These are phyloP conservation scores for Neophaeococcomyces mojaviensis DNA, from an alignment of 2,329 filamentous ascomycete species.

Conservation along the genomic window DNA sequence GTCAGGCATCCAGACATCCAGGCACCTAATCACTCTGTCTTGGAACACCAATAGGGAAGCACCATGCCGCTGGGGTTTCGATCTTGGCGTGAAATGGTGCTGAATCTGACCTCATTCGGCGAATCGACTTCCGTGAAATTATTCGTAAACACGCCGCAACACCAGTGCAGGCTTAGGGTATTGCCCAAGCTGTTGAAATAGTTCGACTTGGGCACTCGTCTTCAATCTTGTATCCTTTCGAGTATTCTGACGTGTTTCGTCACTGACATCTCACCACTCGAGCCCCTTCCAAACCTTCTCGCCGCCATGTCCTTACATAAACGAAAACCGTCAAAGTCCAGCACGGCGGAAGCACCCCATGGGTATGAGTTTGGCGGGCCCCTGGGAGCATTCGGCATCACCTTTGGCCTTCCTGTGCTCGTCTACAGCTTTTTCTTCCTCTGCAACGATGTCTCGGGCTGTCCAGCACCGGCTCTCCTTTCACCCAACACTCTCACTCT, in stretches of 20 bases:
- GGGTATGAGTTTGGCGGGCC: constrained; percentile 43
- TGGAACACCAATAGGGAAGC: not conserved
- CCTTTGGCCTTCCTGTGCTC: constrained; percentile 70
- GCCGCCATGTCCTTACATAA: constrained; percentile 5
- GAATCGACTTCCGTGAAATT: no score
- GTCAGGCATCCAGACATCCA: not conserved
- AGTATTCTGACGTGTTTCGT: no score
- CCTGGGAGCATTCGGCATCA: constrained; percentile 68
- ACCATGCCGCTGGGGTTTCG: not conserved
- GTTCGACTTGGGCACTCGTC: no score
- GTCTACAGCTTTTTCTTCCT: constrained; percentile 73
- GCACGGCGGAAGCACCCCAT: constrained; percentile 27
- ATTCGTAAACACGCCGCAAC: no score
- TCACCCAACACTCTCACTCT: constrained; percentile 64
- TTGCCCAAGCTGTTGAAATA: no score
- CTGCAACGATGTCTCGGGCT: constrained; percentile 90
- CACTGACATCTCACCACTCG: no score
- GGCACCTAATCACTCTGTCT: not conserved
- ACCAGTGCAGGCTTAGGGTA: no score
- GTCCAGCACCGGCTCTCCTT: constrained; percentile 75
- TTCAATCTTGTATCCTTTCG: no score
- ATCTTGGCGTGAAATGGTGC: not conserved
- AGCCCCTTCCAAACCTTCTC: constrained; percentile 3
- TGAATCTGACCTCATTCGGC: not conserved
- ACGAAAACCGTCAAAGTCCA: constrained; percentile 8